phyloP scores from a whole-genome alignment of 106 monocot species.

The Alisma plantagoaquatica region DNA sequence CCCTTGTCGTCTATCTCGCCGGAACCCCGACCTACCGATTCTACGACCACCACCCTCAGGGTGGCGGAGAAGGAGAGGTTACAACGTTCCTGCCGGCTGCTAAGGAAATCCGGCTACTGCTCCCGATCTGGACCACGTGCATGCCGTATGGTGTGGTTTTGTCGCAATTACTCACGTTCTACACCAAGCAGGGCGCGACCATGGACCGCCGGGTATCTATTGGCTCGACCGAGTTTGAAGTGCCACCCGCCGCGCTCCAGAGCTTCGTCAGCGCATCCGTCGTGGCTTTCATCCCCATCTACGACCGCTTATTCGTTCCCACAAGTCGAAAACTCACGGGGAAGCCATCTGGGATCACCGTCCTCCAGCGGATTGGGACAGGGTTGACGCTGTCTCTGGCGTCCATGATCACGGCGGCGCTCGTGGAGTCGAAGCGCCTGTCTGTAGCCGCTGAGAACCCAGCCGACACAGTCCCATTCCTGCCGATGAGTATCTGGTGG shows the following conservation, averaged over 20 bases:
- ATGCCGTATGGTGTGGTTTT: conserved; percentile 36
- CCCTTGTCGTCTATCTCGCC: conserved; percentile 46
- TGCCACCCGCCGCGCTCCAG: conserved; percentile 46
- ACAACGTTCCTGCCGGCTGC: too few relatives aligned
- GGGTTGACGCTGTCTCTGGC: conserved; percentile 27
- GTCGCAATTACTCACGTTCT: conserved; percentile 35
- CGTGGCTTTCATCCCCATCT: conserved; percentile 26
- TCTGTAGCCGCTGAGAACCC: conserved; percentile 15
- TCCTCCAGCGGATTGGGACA: conserved; percentile 42
- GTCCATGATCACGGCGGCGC: conserved; percentile 24
- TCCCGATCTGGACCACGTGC: conserved; percentile 37
- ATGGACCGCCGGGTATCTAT: conserved; percentile 33
- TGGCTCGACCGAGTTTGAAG: conserved; percentile 12
- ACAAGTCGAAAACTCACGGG: conserved; percentile 16
- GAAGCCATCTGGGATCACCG: conserved; percentile 26
- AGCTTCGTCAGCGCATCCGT: conserved; percentile 26
- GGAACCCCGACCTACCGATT: conserved; percentile 55
- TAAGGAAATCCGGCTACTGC: conserved; percentile 16
- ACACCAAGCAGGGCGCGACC: conserved; percentile 45
- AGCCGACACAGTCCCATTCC: too few relatives aligned
- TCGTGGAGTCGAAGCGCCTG: conserved; percentile 41
- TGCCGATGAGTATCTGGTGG: conserved; percentile 63
- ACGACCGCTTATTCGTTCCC: conserved; percentile 35
- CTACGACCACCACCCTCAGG: too few relatives aligned
- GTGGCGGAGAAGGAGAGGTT: too few relatives aligned